Percentiles rank a stretch among this genome's conserved stretches.
Conservation (phyloP, 164 flowering plant genomes). For the Echeveria elegans region DNA sequence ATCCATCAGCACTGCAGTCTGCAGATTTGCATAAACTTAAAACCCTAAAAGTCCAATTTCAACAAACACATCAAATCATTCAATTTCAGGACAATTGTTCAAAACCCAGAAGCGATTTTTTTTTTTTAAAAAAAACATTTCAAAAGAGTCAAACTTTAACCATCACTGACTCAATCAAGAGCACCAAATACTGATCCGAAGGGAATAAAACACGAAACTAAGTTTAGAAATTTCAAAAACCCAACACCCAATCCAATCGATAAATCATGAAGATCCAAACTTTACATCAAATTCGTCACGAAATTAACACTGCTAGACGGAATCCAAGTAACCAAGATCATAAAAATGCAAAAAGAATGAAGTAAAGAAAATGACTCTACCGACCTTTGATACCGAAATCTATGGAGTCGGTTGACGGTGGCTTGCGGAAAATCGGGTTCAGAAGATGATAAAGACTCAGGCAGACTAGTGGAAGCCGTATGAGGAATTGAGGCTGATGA, state of each 20-base stretch:
- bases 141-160: not conserved
- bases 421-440: not conserved
- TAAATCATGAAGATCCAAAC: not conserved
- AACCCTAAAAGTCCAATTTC: not conserved
- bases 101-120: not conserved
- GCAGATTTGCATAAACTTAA: not conserved
- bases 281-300: not conserved
- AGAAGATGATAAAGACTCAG: not conserved
- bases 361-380: not conserved
- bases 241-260: constrained; percentile 17
- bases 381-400: not conserved
- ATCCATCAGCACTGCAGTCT: not conserved
- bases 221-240: not conserved
- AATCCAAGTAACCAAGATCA: not conserved
- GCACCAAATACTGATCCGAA: not conserved
- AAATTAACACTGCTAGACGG: not conserved
- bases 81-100: constrained; percentile 15
- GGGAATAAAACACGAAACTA: not conserved
- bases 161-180: not conserved
- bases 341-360: not conserved
- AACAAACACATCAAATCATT: not conserved
- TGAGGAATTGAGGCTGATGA: not conserved
- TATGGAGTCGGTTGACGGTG: not conserved
- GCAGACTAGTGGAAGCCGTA: too few species aligned
- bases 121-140: too few species aligned